phyloP scores from a whole-genome alignment of 305 asterid genomes.

The Withania somnifera region DNA sequence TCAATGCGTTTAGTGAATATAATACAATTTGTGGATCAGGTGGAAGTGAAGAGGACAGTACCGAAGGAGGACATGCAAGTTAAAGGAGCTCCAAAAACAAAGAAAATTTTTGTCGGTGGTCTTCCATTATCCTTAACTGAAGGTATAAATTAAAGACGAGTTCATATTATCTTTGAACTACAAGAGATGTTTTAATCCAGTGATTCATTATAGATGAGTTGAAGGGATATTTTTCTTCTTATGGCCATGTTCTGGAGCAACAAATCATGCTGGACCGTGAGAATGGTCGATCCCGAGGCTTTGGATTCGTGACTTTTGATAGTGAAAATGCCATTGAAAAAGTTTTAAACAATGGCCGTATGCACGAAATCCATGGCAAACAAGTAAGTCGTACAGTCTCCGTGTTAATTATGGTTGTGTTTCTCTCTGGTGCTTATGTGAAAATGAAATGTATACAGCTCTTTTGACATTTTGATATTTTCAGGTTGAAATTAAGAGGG shows the following conservation, averaged over 20 bases:
- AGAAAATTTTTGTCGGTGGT: conserved; percentile 92
- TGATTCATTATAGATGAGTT: conserved; percentile 42
- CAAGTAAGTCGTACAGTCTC: conserved; percentile 45
- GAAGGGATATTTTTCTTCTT: conserved; percentile 77
- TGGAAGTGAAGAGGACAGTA: conserved; percentile 94
- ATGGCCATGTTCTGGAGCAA: conserved; percentile 71
- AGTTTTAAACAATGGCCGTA: conserved; percentile 72
- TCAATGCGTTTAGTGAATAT: background rate
- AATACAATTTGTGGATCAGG: conserved; percentile 31
- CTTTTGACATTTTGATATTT: conserved; percentile 13
- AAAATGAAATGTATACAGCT: background rate
- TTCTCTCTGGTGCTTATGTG: background rate
- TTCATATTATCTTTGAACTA: background rate
- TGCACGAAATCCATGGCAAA: conserved; percentile 96
- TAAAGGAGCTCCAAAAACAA: conserved; percentile 65
- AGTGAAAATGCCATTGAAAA: conserved; percentile 77
- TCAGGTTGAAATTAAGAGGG: conserved; percentile 91
- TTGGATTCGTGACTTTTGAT: conserved; percentile 90
- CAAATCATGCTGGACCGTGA: conserved; percentile 92
- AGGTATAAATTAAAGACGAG: conserved; percentile 30
- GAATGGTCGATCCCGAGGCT: conserved; percentile 87
- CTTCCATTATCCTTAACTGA: conserved; percentile 63
- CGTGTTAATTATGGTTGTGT: background rate
- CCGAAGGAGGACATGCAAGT: conserved; percentile 75
- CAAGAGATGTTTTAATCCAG: background rate